Evolutionary conservation across 306 rosid species (phyloP), one percentile per base, ranked within the genome.

Genomic region (Alnus glutinosa): DNA sequence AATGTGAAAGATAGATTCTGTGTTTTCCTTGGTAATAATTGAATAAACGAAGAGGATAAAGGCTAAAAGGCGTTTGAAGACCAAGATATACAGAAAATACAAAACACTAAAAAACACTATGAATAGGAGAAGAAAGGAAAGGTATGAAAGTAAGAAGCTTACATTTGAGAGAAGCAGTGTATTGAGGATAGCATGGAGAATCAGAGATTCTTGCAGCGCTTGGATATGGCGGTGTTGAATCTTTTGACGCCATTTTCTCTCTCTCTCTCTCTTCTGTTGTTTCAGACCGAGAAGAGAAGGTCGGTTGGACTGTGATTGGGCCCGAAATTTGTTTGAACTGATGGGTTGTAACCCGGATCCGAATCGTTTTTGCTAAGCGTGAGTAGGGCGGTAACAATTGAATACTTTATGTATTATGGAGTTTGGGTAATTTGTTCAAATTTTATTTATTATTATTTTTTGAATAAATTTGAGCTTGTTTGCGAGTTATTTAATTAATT

Each of bases 161-260:
- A 93, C 97, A 94, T 86, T 94, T 92, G 75, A 94, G 92, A 77
- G 98, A 90, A 82, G 97, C 97, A 18, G 92, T 86, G 79, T 94
- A 94, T 58, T 94, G 93, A 84, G 93, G 89, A 90, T 50, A 94
- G 77, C 98, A 94, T 12, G 59, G 89, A 83, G 98, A 94, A 83
- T 94, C 98, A 6, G 98, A 23, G 78, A 94, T 80, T 83, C 88
- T 92, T 0, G 97, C 91, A 66, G 97, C 87, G 79, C 97, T 89
- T 15, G 89, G 79, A 83, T 88, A 86, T 18, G 94, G 82, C 59
- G 90, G 87, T 47, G 87, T 71, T 55, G 98, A 84, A 49, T 67
- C 82, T 75, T 71, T 80, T 7, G 94, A 82, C 19, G 94, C 83
- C 98, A 89, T 94, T 12, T 52, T 71, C 66, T 36, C 9, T 23